phyloP scores from a whole-genome alignment of 345 rosid genomes.

The Citrus sinensis region DNA sequence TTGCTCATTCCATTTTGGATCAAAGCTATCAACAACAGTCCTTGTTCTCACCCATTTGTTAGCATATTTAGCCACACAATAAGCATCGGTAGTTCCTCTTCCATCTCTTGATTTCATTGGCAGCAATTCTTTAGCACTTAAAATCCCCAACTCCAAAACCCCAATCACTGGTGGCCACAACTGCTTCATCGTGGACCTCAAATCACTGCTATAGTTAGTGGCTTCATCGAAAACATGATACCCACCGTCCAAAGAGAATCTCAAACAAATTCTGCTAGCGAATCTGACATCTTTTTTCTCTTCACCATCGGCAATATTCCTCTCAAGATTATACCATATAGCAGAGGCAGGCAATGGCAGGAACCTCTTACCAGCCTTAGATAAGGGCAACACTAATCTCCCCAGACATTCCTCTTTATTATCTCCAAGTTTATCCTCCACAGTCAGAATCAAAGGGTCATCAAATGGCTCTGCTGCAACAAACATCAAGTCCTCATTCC shows the following conservation, averaged over 20 bases:
- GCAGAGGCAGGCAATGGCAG: constrained; percentile 15
- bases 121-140: constrained; percentile 37
- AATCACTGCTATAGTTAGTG: constrained; percentile 31
- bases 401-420: constrained; percentile 38
- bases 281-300: constrained; percentile 23
- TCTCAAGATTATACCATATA: constrained; percentile 36
- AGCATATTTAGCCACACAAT: constrained; percentile 49
- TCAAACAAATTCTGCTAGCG: constrained; percentile 32
- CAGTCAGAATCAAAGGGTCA: constrained; percentile 34
- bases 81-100: constrained; percentile 39
- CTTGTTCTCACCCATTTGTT: constrained; percentile 43
- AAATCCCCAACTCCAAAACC: constrained; percentile 37
- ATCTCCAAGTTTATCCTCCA: constrained; percentile 28
- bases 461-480: constrained; percentile 49
- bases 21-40: constrained; percentile 27
- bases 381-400: constrained; percentile 21
- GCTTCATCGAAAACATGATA: constrained; percentile 51
- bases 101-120: constrained; percentile 48
- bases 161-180: constrained; percentile 32
- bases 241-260: constrained; percentile 36
- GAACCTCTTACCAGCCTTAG: constrained; percentile 25
- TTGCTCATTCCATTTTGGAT: constrained; percentile 47
- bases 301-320: constrained; percentile 1
- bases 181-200: constrained; percentile 30
- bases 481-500: constrained; percentile 57